Evolutionary conservation across 2,329 filamentous ascomycete genomes (phyloP).

Genomic region (Dothistroma septosporum): DNA sequence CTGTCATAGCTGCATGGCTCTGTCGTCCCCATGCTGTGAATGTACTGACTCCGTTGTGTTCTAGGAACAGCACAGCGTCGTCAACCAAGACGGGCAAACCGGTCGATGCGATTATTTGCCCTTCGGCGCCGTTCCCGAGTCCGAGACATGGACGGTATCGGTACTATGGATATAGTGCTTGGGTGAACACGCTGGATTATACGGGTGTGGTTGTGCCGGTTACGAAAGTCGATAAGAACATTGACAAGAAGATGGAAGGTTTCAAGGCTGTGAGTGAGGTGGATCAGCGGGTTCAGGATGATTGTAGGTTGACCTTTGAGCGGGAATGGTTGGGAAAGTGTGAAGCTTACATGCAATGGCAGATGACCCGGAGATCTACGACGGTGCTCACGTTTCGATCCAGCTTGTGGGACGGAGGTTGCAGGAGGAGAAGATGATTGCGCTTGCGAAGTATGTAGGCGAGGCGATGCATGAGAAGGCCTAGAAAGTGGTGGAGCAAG

Average conservation of each 20-base stretch:
- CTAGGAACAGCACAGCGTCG: conserved; percentile 53
- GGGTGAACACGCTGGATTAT: conserved; percentile 56
- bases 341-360: conserved; percentile 12
- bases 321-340: not conserved
- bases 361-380: conserved; percentile 38
- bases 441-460: conserved; percentile 33
- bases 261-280: conserved; percentile 38
- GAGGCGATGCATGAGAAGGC: conserved; percentile 19
- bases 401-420: conserved; percentile 35
- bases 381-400: conserved; percentile 37
- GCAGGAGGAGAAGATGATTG: conserved; percentile 39
- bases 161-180: conserved; percentile 44
- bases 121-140: conserved; percentile 50
- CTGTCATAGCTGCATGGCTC: too few relatives aligned
- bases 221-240: conserved; percentile 48
- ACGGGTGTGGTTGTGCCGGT: conserved; percentile 53
- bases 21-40: too few relatives aligned
- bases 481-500: not conserved
- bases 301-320: conserved; percentile 36
- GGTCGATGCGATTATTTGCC: conserved; percentile 54
- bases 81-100: conserved; percentile 45
- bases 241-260: conserved; percentile 43
- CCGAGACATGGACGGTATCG: conserved; percentile 47
- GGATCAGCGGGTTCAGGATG: conserved; percentile 40
- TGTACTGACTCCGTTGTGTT: too few relatives aligned